Evolutionary conservation across 345 rosid species (phyloP).

Genomic region (Psidium guajava): DNA sequence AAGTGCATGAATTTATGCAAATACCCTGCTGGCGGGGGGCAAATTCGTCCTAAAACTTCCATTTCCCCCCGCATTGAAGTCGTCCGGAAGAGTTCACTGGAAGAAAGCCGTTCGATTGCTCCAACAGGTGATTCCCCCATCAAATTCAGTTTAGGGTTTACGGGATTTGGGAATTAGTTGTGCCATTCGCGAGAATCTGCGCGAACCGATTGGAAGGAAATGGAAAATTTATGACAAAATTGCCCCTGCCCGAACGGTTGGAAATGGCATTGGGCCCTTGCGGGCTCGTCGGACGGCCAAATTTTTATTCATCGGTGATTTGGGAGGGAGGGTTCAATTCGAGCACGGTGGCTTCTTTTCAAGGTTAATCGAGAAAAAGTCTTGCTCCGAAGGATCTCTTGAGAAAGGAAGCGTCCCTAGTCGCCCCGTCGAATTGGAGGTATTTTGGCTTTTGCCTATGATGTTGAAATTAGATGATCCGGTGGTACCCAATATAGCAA

Average conservation of each 20-base stretch:
- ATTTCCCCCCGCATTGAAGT: not conserved
- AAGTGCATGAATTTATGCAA: not conserved
- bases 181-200: not conserved
- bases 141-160: not conserved
- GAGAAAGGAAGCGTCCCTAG: too few relatives aligned
- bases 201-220: accelerated
- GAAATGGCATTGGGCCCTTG: not conserved
- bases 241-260: not conserved
- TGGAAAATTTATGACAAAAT: not conserved
- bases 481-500: too few relatives aligned
- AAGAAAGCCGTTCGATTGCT: too few relatives aligned
- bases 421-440: too few relatives aligned
- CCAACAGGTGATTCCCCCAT: not conserved
- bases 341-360: not conserved
- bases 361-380: too few relatives aligned
- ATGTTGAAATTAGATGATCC: too few relatives aligned
- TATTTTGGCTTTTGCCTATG: too few relatives aligned
- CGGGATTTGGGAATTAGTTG: not conserved
- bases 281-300: accelerated
- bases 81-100: not conserved
- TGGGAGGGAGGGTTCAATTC: not conserved
- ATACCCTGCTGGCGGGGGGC: not conserved
- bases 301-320: not conserved
- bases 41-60: not conserved
- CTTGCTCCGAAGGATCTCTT: too few relatives aligned